A percentile compares a stretch with the other conserved stretches of the same genome.
These are phyloP conservation scores for Hanseniaspora thailandica DNA, from an alignment of 805 yeast species.

Conservation along the genomic window DNA sequence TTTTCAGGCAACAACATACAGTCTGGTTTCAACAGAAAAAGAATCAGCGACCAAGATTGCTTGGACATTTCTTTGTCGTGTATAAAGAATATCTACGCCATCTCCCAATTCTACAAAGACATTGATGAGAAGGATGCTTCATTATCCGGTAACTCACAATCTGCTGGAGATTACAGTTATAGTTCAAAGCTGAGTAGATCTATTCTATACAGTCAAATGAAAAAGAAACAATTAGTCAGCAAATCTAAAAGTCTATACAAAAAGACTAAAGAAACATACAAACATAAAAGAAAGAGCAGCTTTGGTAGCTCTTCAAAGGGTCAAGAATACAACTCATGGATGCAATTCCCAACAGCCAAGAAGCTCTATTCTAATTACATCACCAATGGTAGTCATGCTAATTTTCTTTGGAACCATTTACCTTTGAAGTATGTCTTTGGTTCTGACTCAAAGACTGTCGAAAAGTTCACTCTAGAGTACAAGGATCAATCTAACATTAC, in stretches of 20 bases:
- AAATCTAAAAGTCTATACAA: conserved; percentile 8
- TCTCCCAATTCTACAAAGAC: conserved; percentile 6
- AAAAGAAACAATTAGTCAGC: conserved; percentile 5
- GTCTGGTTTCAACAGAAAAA: not conserved
- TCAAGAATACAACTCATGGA: not conserved
- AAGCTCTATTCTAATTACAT: not conserved
- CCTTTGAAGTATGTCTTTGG: not conserved
- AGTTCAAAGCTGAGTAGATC: conserved; percentile 1
- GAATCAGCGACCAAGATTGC: conserved; percentile 7
- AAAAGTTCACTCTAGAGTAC: conserved; percentile 1
- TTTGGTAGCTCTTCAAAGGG: not conserved
- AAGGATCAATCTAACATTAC: not conserved
- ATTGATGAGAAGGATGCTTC: not conserved
- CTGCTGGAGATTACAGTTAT: not conserved
- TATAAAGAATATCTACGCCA: not conserved
- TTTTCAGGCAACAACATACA: not conserved
- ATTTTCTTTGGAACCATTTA: not conserved
- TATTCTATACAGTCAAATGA: conserved; percentile 4
- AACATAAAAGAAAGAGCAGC: not conserved
- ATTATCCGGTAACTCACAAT: not conserved
- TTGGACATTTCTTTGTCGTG: not conserved
- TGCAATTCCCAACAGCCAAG: not conserved
- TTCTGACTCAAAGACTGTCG: not conserved
- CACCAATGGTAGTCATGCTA: not conserved
- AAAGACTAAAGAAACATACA: conserved; percentile 9